Percentiles rank a stretch among this genome's conserved stretches.
phyloP scores from a whole-genome alignment of 306 rosid genomes.

The Herpetospermum pedunculosum region DNA sequence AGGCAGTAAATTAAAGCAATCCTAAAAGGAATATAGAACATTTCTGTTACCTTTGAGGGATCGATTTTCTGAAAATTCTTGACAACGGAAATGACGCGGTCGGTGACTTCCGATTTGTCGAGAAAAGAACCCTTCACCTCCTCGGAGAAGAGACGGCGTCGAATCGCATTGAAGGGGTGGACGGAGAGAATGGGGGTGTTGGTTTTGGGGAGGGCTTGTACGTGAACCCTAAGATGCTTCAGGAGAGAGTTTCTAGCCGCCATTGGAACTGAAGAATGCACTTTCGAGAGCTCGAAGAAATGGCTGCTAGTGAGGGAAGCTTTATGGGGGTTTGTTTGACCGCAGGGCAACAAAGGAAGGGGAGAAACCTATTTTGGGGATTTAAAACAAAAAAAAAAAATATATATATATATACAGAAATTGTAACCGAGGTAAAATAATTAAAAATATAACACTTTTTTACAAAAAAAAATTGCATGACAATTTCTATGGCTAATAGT shows the following conservation, averaged over 20 bases:
- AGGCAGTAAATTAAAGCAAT: background rate
- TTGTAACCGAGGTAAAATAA: too few relatives aligned
- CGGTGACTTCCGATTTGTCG: conserved; percentile 89
- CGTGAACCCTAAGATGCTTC: conserved; percentile 61
- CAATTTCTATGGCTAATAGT: too few relatives aligned
- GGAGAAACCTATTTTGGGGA: background rate
- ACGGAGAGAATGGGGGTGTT: conserved; percentile 15
- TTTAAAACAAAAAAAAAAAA: too few relatives aligned
- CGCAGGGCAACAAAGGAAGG: background rate
- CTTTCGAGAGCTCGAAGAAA: background rate
- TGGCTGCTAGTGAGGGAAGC: background rate
- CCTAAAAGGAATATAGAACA: background rate
- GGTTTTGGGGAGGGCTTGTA: conserved; percentile 23
- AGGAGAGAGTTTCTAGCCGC: conserved; percentile 63
- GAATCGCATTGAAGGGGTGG: conserved; percentile 23
- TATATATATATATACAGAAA: too few relatives aligned
- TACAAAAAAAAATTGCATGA: too few relatives aligned
- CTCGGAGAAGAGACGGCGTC: conserved; percentile 53
- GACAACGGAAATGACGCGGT: conserved; percentile 79
- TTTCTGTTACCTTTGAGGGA: conserved; percentile 57
- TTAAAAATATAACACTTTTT: too few relatives aligned
- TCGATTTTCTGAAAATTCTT: conserved; percentile 92
- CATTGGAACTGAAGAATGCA: conserved; percentile 24
- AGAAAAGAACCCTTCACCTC: conserved; percentile 74
- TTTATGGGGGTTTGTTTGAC: background rate